A percentile compares a stretch with the other conserved stretches of the same genome.
Conservation (phyloP, 495 filamentous ascomycete genomes). For the Aspergillus asperescens region DNA sequence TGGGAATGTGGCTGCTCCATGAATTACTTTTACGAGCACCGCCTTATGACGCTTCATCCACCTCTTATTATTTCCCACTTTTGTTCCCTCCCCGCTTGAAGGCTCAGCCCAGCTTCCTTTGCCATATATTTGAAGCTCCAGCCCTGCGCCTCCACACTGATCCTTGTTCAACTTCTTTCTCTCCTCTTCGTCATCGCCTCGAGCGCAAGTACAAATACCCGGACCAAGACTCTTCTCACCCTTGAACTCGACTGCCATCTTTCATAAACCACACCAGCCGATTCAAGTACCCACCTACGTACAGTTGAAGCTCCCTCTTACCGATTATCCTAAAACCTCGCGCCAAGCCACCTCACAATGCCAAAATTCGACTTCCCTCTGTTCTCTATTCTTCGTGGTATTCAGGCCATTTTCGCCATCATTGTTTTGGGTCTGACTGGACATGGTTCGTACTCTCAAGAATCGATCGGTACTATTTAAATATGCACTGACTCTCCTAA, state of each 20-base stretch:
- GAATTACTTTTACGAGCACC: background rate
- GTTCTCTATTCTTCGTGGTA: conserved; percentile 58
- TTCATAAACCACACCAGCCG: background rate
- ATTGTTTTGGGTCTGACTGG: conserved; percentile 66
- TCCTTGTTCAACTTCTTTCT: background rate
- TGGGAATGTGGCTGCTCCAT: background rate
- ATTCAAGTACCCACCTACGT: background rate
- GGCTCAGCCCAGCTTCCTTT: background rate
- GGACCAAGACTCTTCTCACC: no score
- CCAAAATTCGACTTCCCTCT: conserved; percentile 28
- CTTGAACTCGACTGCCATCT: background rate
- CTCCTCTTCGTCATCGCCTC: background rate
- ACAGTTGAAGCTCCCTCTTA: background rate
- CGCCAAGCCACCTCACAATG: background rate
- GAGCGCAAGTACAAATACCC: background rate
- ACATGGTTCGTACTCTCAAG: conserved; percentile 51
- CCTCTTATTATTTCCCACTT: background rate
- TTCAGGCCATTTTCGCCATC: conserved; percentile 60
- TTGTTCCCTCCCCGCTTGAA: no score
- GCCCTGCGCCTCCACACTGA: conserved; percentile 1
- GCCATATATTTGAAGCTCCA: conserved; percentile 12
- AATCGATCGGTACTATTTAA: background rate
- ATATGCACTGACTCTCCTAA: conserved; percentile 18
- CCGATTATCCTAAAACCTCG: background rate
- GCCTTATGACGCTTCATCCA: conserved; percentile 1